Conservation (phyloP, 192 early-diverging fungal genomes). For the Linnemannia elongata region DNA sequence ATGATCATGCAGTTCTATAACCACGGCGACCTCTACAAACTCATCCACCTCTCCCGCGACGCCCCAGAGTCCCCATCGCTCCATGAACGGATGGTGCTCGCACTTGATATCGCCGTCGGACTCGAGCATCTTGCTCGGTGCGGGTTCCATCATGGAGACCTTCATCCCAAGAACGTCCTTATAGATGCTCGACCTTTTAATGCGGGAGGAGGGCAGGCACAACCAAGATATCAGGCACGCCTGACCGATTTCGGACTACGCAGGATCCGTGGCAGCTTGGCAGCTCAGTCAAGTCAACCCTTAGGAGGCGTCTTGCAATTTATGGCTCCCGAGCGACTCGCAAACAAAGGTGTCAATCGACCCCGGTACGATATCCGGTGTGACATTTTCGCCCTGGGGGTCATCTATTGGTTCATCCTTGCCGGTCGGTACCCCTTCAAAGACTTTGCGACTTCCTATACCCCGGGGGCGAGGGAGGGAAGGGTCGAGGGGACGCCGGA, state of each 20-base stretch:
- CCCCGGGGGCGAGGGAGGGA: neutral
- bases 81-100: conserved; percentile 10
- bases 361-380: conserved; percentile 32
- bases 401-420: conserved; percentile 36
- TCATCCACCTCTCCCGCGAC: neutral
- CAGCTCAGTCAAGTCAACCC: conserved; percentile 20
- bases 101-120: conserved; percentile 33
- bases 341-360: conserved; percentile 3
- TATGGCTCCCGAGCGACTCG: conserved; percentile 34
- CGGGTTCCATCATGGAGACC: conserved; percentile 42
- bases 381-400: conserved; percentile 35
- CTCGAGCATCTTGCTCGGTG: conserved; percentile 25
- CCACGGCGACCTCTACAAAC: conserved; percentile 17
- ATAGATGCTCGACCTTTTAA: conserved; percentile 3
- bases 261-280: conserved; percentile 9
- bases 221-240: conserved; percentile 22
- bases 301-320: conserved; percentile 34
- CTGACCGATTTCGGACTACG: conserved; percentile 42
- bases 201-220: neutral
- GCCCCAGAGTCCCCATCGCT: neutral
- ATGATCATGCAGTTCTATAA: conserved; percentile 40
- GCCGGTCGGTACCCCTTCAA: conserved; percentile 30
- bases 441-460: neutral
- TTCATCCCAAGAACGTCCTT: conserved; percentile 40
- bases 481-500: conserved; percentile 30